These are phyloP conservation scores for Apiospora saccharicola DNA, from an alignment of 2,329 filamentous ascomycete species.

Conservation along the genomic window DNA sequence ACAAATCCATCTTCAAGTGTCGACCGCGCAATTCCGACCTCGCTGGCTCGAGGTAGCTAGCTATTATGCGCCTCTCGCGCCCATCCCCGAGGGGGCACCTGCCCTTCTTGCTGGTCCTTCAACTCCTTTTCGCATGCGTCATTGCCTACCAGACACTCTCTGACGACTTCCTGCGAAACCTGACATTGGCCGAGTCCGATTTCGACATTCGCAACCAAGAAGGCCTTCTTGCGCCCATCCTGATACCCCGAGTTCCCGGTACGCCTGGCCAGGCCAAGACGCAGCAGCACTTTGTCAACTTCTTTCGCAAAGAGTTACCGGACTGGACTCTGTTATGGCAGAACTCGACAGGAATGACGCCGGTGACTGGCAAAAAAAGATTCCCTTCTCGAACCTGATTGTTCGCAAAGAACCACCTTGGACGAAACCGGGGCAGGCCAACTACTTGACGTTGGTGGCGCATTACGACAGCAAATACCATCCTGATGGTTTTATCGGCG, in stretches of 20 bases:
- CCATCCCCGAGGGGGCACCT: conserved; percentile 27
- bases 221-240: conserved; percentile 75
- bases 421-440: conserved; percentile 72
- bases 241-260: conserved; percentile 77
- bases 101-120: conserved; percentile 35
- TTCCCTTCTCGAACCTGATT: conserved; percentile 82
- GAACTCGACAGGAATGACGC: conserved; percentile 77
- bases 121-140: conserved; percentile 38
- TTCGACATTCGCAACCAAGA: conserved; percentile 72
- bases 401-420: conserved; percentile 82
- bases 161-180: conserved; percentile 67
- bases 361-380: conserved; percentile 66
- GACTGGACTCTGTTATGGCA: conserved; percentile 76
- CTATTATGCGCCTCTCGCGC: conserved; percentile 24
- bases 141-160: conserved; percentile 58
- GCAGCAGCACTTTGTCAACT: conserved; percentile 75
- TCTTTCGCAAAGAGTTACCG: conserved; percentile 72
- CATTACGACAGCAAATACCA: conserved; percentile 83
- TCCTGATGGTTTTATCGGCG: conserved; percentile 81
- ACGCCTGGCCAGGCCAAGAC: conserved; percentile 72
- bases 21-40: conserved; percentile 22
- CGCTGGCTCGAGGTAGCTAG: conserved; percentile 30
- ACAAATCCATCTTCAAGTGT: not conserved
- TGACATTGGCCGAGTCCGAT: conserved; percentile 70
- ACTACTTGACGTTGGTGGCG: conserved; percentile 78